A percentile compares a stretch with the other conserved stretches of the same genome.
Conservation (phyloP, 2,329 filamentous ascomycete species). For the Colletotrichum musae region DNA sequence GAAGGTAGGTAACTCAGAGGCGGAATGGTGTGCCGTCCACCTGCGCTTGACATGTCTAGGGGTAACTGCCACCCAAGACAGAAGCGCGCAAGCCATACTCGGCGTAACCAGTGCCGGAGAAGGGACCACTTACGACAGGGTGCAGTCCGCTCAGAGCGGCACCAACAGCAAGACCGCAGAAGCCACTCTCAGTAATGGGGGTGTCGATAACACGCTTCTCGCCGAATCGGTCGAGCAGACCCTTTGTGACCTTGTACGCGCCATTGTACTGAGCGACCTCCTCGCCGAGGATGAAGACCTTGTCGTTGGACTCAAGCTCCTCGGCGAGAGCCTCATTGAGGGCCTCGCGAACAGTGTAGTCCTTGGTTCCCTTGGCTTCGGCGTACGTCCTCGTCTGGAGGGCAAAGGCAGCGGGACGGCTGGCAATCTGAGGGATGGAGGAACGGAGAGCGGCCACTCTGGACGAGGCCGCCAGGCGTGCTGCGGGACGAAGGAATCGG, state of each 20-base stretch:
- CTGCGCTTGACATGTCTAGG: neutral
- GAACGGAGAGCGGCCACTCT: slow-evolving; percentile 53
- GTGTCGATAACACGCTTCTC: slow-evolving; percentile 98
- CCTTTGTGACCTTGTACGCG: slow-evolving; percentile 99
- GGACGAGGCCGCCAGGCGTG: slow-evolving; percentile 62
- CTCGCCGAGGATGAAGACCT: slow-evolving; percentile 96
- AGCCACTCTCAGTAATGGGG: slow-evolving; percentile 97
- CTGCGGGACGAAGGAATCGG: slow-evolving; percentile 66
- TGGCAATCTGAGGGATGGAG: slow-evolving; percentile 53
- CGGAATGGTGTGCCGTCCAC: neutral
- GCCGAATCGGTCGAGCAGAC: slow-evolving; percentile 95
- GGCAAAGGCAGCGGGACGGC: slow-evolving; percentile 54
- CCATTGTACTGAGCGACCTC: slow-evolving; percentile 99
- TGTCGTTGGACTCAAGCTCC: slow-evolving; percentile 93
- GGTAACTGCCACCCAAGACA: neutral
- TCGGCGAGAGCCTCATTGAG: slow-evolving; percentile 98
- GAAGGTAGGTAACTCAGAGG: neutral
- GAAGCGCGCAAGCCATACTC: neutral
- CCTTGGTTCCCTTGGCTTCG: slow-evolving; percentile 78
- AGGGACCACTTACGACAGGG: slow-evolving; percentile 80
- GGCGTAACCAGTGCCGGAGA: neutral
- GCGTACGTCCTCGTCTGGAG: slow-evolving; percentile 70
- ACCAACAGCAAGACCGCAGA: slow-evolving; percentile 93
- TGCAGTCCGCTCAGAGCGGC: slow-evolving; percentile 94
- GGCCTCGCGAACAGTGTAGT: slow-evolving; percentile 97